Conservation (phyloP, 495 filamentous ascomycete species). For the Penicillium goetzii region DNA sequence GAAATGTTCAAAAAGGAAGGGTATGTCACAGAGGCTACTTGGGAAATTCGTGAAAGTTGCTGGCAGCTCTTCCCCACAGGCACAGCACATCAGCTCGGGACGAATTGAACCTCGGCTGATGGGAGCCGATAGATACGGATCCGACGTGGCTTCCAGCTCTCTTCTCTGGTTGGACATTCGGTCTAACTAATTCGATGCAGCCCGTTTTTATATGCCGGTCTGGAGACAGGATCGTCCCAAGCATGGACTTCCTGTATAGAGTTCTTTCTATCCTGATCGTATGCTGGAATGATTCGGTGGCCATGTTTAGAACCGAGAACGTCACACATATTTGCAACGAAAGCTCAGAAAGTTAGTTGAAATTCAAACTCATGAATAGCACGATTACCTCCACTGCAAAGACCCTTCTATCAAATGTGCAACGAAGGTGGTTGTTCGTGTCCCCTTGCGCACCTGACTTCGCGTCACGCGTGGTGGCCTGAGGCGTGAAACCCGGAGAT, state of each 20-base stretch:
- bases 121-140: neutral
- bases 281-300: neutral
- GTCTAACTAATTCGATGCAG: neutral
- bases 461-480: conserved; percentile 44
- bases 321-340: neutral
- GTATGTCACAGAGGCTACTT: neutral
- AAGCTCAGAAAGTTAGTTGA: neutral
- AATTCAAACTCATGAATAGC: neutral
- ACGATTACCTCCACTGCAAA: neutral
- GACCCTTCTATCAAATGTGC: neutral
- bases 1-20: neutral
- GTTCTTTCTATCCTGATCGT: neutral
- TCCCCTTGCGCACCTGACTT: conserved; percentile 33
- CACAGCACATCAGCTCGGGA: conserved; percentile 1
- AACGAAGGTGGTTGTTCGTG: neutral
- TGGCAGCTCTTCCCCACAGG: conserved; percentile 12
- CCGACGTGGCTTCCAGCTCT: neutral
- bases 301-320: neutral
- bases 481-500: conserved; percentile 32
- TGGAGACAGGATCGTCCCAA: neutral
- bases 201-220: conserved; percentile 5
- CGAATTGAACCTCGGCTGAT: conserved; percentile 21
- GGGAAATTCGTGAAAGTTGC: conserved; percentile 3
- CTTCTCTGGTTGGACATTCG: neutral
- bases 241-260: neutral